A percentile compares a stretch with the other conserved stretches of the same genome.
These are phyloP conservation scores for Cladophialophora immunda DNA, from an alignment of 2,329 filamentous ascomycete genomes.

Conservation along the genomic window DNA sequence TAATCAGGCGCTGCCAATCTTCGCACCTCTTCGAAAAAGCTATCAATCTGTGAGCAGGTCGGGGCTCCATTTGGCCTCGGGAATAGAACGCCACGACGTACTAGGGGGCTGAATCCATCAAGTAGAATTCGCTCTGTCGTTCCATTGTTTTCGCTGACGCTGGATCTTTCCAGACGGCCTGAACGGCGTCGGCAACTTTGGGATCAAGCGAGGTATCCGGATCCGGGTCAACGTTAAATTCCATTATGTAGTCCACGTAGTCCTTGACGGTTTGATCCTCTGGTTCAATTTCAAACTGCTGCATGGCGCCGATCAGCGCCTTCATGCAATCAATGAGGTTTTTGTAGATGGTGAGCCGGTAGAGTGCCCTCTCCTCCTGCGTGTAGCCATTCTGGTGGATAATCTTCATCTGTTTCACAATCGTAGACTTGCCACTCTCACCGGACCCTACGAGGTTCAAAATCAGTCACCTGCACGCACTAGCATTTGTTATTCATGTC, in stretches of 20 bases:
- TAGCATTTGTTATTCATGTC: slow-evolving; percentile 21
- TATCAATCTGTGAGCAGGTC: slow-evolving; percentile 50
- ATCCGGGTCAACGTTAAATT: slow-evolving; percentile 90
- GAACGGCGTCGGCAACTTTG: slow-evolving; percentile 82
- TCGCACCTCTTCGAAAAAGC: slow-evolving; percentile 93
- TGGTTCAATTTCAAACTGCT: slow-evolving; percentile 87
- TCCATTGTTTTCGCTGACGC: slow-evolving; percentile 84
- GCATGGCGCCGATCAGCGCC: slow-evolving; percentile 88
- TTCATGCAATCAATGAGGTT: slow-evolving; percentile 97
- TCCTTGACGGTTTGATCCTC: slow-evolving; percentile 75
- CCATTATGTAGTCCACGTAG: slow-evolving; percentile 79
- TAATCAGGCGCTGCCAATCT: slow-evolving; percentile 87
- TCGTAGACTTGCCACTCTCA: slow-evolving; percentile 98
- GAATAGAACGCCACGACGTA: slow-evolving; percentile 60
- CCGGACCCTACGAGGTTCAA: slow-evolving; percentile 75
- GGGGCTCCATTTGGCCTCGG: slow-evolving; percentile 16
- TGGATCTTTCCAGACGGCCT: slow-evolving; percentile 88
- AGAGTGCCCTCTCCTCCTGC: slow-evolving; percentile 89
- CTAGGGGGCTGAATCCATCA: slow-evolving; percentile 99
- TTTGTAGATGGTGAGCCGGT: slow-evolving; percentile 96
- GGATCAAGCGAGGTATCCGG: slow-evolving; percentile 84
- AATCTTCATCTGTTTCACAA: slow-evolving; percentile 99
- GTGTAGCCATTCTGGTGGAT: slow-evolving; percentile 99
- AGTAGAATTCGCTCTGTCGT: slow-evolving; percentile 95
- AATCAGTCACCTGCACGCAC: slow-evolving; percentile 30